Base-by-base conservation (phyloP, 179 eudicot genomes). In the Corrigiola litoralis region DNA sequence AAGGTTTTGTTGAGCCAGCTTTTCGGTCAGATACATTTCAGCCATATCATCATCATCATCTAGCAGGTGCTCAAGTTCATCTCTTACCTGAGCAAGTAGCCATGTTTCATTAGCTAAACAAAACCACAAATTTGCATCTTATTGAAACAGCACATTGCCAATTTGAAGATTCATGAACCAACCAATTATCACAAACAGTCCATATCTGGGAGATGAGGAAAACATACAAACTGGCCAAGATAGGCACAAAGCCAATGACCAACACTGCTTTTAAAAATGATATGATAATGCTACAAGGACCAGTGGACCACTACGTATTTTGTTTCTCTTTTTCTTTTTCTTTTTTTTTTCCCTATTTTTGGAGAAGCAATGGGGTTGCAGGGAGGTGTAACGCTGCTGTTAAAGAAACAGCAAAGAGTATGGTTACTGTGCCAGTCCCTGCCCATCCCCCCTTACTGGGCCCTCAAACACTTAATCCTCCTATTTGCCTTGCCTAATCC, bases 41-140 rank as follows among this genome's bases (percentile, higher is more conserved):
- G 98, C 98, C 98, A 92, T 92, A 69, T 92, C 98, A 27, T 84
- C 98, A 75, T 92, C 96, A 49, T 90, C 98, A 73, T 90, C 98
- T 56, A 92, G 83, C 44, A 92, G 76, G 52, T 90, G 95, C 72
- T 92, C 98, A 47, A 92, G 74, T 83, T 92, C 98, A 84, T 92
- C 98, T 75, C 98, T 87, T 65, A 92, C 98, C 96, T 92, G 74
- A 16, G 70, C 50, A 33, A 40, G 49, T 46, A 59, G 42, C 20
- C 23, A 70, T 58, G 16, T n/a, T 41, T 41, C 25, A 67, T 38
- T 28, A 36, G 37, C 28, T 24, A 10, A 58, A 60, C n/a, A 58
- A 7, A 53, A 56, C 59, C 14, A 63, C 11, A 18, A 48, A 48
- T 47, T 38, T 21, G 7, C 16, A 31, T 61, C 50, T 21, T 8